Evolutionary conservation across 805 yeast species (phyloP).

Genomic region (Blastobotrys muscicola): DNA sequence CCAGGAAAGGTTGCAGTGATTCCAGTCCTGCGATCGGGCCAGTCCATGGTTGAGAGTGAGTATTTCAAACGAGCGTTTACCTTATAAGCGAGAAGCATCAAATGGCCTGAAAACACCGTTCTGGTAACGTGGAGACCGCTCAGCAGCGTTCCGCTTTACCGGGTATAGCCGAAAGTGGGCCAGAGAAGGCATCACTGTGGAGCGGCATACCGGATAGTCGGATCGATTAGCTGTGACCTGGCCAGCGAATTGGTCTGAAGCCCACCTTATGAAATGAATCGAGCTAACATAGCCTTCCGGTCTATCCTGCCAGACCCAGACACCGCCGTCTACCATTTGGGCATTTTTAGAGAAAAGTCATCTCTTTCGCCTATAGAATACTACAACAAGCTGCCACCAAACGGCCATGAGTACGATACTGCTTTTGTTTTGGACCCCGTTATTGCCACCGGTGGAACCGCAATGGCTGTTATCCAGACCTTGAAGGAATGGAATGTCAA

Average conservation of each 20-base stretch:
- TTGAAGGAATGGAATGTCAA: slow-evolving; percentile 27
- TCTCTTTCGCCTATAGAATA: slow-evolving; percentile 26
- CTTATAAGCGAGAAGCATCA: too few species aligned
- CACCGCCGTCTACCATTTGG: slow-evolving; percentile 26
- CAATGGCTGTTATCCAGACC: slow-evolving; percentile 24
- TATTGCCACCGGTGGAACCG: slow-evolving; percentile 31
- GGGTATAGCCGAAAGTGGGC: too few species aligned
- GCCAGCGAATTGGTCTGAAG: too few species aligned
- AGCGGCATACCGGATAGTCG: too few species aligned
- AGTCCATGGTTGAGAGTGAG: slow-evolving; percentile 21
- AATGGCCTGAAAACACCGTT: too few species aligned
- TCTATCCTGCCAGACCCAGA: slow-evolving; percentile 21
- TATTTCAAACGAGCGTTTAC: too few species aligned
- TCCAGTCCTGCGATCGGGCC: slow-evolving; percentile 27
- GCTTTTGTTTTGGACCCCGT: slow-evolving; percentile 28
- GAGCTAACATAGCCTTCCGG: slow-evolving; percentile 13
- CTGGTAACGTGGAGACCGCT: too few species aligned
- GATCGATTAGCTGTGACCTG: too few species aligned
- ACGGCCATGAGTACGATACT: slow-evolving; percentile 11
- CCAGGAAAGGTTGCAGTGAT: slow-evolving; percentile 20
- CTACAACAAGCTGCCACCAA: slow-evolving; percentile 26
- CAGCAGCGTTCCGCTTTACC: too few species aligned
- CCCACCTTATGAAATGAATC: too few species aligned
- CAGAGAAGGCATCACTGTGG: too few species aligned
- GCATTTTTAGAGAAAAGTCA: slow-evolving; percentile 25